A percentile compares a stretch with the other conserved stretches of the same genome.
Conservation (phyloP, 768 basidiomycete species). For the Lactarius evosmus region DNA sequence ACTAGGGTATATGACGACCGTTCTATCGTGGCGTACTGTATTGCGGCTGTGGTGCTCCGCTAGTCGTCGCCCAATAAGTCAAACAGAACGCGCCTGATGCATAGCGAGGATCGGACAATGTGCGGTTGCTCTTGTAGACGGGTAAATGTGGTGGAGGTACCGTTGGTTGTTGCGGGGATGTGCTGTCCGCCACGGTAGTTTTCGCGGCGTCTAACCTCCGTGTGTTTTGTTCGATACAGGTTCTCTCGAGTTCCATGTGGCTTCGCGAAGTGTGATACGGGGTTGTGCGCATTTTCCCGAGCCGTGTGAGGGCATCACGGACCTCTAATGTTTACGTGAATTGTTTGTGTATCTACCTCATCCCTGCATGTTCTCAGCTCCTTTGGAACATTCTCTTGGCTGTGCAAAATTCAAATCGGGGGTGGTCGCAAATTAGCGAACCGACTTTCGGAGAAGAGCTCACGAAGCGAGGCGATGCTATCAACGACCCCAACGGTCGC, state of each 20-base stretch:
- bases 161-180: not conserved
- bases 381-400: not conserved
- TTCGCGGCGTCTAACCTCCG: not conserved
- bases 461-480: not conserved
- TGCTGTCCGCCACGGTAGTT: not conserved
- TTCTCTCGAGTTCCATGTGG: not conserved
- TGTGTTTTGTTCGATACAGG: not conserved
- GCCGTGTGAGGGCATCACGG: not conserved
- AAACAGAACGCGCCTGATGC: not conserved
- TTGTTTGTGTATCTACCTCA: not conserved
- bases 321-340: not conserved
- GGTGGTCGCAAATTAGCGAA: not conserved
- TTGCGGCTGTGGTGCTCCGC: not conserved
- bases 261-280: conserved; percentile 20
- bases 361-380: not conserved
- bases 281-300: too few relatives aligned
- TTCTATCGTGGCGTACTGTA: not conserved
- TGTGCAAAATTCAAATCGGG: not conserved
- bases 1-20: conserved; percentile 9
- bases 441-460: not conserved
- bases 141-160: not conserved
- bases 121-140: not conserved
- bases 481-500: not conserved
- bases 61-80: not conserved
- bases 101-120: not conserved